Base-by-base conservation (phyloP, 2,329 filamentous ascomycete species). In the Aciculosporium take region DNA sequence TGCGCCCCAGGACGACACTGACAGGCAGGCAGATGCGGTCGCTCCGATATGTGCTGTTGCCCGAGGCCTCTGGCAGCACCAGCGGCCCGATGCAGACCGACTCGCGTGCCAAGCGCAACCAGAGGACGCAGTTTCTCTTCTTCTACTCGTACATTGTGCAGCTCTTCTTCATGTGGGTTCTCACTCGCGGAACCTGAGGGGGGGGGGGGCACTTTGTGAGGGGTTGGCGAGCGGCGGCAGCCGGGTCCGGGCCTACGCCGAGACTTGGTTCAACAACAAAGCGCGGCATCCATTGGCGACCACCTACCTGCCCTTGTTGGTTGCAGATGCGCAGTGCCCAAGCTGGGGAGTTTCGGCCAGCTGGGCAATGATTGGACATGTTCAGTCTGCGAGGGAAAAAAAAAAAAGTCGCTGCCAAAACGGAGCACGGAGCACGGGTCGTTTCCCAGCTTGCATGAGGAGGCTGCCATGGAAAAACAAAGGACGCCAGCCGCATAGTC, bases 141-240 rank as follows among this genome's bases (percentile, higher is more conserved):
- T 72, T 88, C 51, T 95, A 98, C 64, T 89, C 88, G 34, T 98
- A 96, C 62, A 69, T 93, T 42, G 81, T 96, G 43, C 91, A 98
- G 66, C 74, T 96, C 51, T 67, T 88, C 42, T 94, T 96, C 62
- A 98, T 96, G 88, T 91, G 89, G 80, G 62, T 76, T 49, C 61
- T 78, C 45, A 74, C 66, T 45, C 61, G 66, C 45, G 61, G 44
- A 9, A 43, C 64, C 23, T 72, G 47, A 51, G 17, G n/a, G n/a
- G n/a, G n/a, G n/a, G n/a, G n/a, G n/a, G n/a, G 15, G 17, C 18
- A 6, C 24, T 27, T 6, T 28, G 3, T 27, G 33, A 21, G 29
- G 12, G 7, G 12, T 29, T 10, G 12, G 24, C 31, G 10, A 34
- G 23, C 13, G 8, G 13, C 17, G 5, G 21, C 4, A n/a, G 3